Base-by-base conservation (phyloP, 2,329 filamentous ascomycete genomes). In the Lasiodiplodia sp. region DNA sequence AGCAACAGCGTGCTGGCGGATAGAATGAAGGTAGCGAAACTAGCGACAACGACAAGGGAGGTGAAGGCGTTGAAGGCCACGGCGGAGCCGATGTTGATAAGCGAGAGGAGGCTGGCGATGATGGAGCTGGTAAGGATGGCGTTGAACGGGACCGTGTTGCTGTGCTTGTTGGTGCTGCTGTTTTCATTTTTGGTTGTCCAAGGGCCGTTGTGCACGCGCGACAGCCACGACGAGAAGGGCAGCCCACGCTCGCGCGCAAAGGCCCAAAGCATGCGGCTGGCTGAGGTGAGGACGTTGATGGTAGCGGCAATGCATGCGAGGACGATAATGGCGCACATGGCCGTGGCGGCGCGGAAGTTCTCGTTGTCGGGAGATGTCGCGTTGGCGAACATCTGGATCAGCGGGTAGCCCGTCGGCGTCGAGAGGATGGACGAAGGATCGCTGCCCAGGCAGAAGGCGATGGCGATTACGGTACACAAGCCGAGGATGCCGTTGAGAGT, bases 21-120 rank as follows among this genome's bases (percentile, higher is more conserved):
- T 21, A 51, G 5, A 11, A 52, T 11, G 40, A 53, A 63, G 25
- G 31, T 40, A n/a, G 47, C 16, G 55, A 37, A 67, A 28, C 25
- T 56, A 10, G 66, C 66, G 25, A 47, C 47, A n/a, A 67, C 47
- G 44, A 64, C 60, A 31, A 55, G 66, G 12, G 49, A 62, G 40
- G 23, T 44, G 52, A 55, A 55, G n/a, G 49, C 63, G 51, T 34
- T 67, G 44, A 60, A 58, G 2, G 52, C 65, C 2, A 38, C 53
- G 23, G 77, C 74, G n/a, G 83, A 85, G 55, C 83, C 84, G 66
- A 87, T 82, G 71, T 86, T 86, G 78, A 87, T 85, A 28, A 86
- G 75, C 0, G 82, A 81, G 47, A 87, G 79, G 3, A 86, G 77
- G 4, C 78, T 31, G 28, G 47, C n/a, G 12, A 34, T n/a, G 25